These are phyloP conservation scores for Talaromyces borbonicus DNA, from an alignment of 495 filamentous ascomycete species.

Conservation along the genomic window DNA sequence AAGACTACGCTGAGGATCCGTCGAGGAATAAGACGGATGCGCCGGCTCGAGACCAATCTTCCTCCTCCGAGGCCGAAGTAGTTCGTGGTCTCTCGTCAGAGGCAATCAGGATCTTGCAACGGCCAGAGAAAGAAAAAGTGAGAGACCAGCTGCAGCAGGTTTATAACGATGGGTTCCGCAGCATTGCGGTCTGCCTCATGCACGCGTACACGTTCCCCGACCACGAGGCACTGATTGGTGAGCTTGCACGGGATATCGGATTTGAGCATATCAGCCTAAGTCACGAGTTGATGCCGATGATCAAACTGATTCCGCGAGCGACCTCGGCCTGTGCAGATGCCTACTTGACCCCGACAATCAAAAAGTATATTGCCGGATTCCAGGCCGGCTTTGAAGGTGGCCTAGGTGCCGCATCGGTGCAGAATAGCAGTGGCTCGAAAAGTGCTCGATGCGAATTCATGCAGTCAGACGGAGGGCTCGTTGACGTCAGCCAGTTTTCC, in stretches of 20 bases:
- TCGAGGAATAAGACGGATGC: slow-evolving; percentile 11
- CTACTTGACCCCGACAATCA: slow-evolving; percentile 78
- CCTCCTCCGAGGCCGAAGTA: slow-evolving; percentile 5
- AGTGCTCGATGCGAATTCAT: slow-evolving; percentile 39
- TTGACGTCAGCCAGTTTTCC: slow-evolving; percentile 30
- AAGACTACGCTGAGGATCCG: slow-evolving; percentile 36
- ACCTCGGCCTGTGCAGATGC: slow-evolving; percentile 82
- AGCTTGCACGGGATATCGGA: slow-evolving; percentile 23
- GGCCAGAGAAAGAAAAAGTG: slow-evolving; percentile 15
- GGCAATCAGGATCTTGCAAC: slow-evolving; percentile 30
- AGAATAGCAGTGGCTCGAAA: slow-evolving; percentile 45
- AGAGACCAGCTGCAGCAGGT: slow-evolving; percentile 25
- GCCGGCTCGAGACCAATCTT: slow-evolving; percentile 2
- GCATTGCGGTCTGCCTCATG: slow-evolving; percentile 28
- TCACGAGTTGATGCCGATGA: slow-evolving; percentile 67
- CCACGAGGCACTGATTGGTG: slow-evolving; percentile 36
- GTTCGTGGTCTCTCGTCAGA: slow-evolving; percentile 27
- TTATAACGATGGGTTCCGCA: slow-evolving; percentile 22
- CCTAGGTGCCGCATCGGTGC: slow-evolving; percentile 30
- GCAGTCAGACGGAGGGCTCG: slow-evolving; percentile 32
- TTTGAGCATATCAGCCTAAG: slow-evolving; percentile 38
- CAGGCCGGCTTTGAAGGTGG: slow-evolving; percentile 45
- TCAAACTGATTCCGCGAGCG: slow-evolving; percentile 49
- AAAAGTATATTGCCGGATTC: slow-evolving; percentile 76
- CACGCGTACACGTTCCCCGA: slow-evolving; percentile 31